phyloP scores from a whole-genome alignment of 2,329 filamentous ascomycete species.

The Paramyrothecium sp. region DNA sequence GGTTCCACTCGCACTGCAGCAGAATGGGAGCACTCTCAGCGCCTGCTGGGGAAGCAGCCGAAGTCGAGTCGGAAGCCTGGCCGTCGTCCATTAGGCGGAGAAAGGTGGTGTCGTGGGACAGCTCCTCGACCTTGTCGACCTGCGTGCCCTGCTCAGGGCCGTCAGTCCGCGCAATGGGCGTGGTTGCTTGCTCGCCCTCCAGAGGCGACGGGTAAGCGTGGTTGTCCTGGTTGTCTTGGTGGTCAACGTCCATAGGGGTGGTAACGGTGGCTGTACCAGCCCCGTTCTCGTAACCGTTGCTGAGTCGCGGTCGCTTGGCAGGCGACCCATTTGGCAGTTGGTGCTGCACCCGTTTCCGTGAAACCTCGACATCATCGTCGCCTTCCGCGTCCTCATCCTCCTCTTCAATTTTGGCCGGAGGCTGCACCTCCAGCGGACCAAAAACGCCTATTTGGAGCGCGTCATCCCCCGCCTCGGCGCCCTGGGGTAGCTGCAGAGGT shows the following conservation, averaged over 20 bases:
- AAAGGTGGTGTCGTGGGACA: conserved; percentile 59
- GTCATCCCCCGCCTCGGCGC: conserved; percentile 45
- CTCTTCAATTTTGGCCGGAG: conserved; percentile 38
- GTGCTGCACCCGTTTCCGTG: conserved; percentile 50
- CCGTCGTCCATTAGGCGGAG: conserved; percentile 51
- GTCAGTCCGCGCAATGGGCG: conserved; percentile 54
- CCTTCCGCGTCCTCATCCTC: conserved; percentile 34
- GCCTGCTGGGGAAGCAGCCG: conserved; percentile 34
- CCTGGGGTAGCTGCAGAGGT: conserved; percentile 45
- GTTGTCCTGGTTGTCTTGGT: conserved; percentile 41
- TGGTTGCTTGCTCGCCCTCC: conserved; percentile 54
- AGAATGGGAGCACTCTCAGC: conserved; percentile 57
- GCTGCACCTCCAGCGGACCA: conserved; percentile 50
- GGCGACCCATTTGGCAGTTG: conserved; percentile 54
- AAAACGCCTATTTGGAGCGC: conserved; percentile 53
- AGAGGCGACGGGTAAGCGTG: conserved; percentile 66
- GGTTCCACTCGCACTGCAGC: conserved; percentile 69
- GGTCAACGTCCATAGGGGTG: conserved; percentile 61
- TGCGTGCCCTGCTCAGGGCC: conserved; percentile 65
- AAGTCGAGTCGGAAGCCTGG: conserved; percentile 31
- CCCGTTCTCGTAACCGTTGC: conserved; percentile 61
- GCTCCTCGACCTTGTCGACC: conserved; percentile 61
- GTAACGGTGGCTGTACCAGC: conserved; percentile 36
- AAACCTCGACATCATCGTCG: conserved; percentile 37
- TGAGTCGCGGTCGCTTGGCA: conserved; percentile 57